Evolutionary conservation across 2,329 filamentous ascomycete species (phyloP).

Genomic region (Aspergillus fischeri): DNA sequence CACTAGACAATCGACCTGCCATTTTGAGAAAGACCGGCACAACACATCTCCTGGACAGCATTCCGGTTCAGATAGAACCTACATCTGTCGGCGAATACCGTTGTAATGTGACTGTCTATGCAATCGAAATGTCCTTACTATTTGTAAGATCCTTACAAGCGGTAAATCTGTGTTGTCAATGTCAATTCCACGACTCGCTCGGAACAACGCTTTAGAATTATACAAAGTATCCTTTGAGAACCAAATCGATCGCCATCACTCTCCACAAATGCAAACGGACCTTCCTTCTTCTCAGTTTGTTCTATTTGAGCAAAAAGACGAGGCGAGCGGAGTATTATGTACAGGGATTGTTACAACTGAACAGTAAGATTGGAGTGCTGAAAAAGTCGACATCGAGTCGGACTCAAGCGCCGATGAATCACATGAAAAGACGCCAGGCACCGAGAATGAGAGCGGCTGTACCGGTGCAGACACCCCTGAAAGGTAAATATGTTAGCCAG

Average conservation of each 20-base stretch:
- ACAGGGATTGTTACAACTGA: not conserved
- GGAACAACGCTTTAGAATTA: not conserved
- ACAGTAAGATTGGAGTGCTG: not conserved
- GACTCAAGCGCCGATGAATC: conserved; percentile 5
- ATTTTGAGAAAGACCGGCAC: not conserved
- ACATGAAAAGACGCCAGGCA: conserved; percentile 66
- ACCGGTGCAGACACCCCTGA: conserved; percentile 61
- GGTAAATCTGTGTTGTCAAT: not conserved
- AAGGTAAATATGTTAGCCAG: conserved; percentile 24
- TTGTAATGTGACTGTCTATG: not conserved
- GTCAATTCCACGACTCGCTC: not conserved
- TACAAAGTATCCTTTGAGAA: not conserved
- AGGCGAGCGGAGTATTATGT: not conserved
- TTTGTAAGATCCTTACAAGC: not conserved
- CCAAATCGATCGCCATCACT: not conserved
- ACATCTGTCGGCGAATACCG: not conserved
- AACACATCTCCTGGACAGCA: not conserved
- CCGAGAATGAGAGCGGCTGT: conserved; percentile 63
- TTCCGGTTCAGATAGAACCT: not conserved
- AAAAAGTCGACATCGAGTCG: not conserved
- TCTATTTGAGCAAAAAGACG: not conserved
- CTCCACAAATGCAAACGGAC: not conserved
- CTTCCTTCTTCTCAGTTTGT: not conserved
- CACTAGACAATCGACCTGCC: not conserved
- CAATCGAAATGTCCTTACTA: not conserved